These are phyloP conservation scores for Metarhizium guizhouense DNA, from an alignment of 2,329 filamentous ascomycete genomes.

Conservation along the genomic window DNA sequence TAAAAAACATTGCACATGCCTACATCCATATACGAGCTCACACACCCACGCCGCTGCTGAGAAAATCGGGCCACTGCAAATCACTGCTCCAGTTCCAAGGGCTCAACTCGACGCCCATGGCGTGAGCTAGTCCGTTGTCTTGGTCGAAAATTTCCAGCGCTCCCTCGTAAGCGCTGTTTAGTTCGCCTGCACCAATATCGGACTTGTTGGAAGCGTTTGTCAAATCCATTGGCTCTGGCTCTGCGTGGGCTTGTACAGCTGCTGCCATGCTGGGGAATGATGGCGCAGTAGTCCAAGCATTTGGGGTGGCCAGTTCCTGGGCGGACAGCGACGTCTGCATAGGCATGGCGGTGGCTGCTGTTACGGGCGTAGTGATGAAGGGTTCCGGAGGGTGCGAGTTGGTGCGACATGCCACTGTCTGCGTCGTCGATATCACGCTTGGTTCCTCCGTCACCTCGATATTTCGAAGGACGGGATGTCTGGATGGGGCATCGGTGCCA, in stretches of 20 bases:
- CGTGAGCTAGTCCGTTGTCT: slow-evolving; percentile 31
- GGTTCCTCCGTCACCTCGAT: slow-evolving; percentile 19
- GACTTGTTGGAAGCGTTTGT: slow-evolving; percentile 15
- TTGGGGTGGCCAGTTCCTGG: neutral
- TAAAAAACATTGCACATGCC: neutral
- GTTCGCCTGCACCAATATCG: slow-evolving; percentile 27
- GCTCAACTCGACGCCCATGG: slow-evolving; percentile 32
- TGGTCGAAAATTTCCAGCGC: slow-evolving; percentile 37
- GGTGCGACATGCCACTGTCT: neutral
- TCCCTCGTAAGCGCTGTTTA: slow-evolving; percentile 43
- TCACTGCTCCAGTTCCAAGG: slow-evolving; percentile 24
- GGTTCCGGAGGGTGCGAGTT: neutral
- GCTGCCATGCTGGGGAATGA: neutral
- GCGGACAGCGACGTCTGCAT: neutral
- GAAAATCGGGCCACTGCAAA: slow-evolving; percentile 23
- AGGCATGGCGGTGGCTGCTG: neutral
- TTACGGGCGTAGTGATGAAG: slow-evolving; percentile 1
- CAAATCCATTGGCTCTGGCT: slow-evolving; percentile 11
- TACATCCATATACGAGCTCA: slow-evolving; percentile 5
- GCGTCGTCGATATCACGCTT: slow-evolving; percentile 11
- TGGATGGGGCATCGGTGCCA: slow-evolving; percentile 8
- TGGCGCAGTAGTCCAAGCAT: neutral
- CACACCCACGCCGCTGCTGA: slow-evolving; percentile 21
- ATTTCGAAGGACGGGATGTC: slow-evolving; percentile 11
- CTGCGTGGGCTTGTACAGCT: neutral